Percentiles rank a stretch among this genome's conserved stretches.
Conservation (phyloP, 768 basidiomycete species). For the Pleurotus cornucopiae region DNA sequence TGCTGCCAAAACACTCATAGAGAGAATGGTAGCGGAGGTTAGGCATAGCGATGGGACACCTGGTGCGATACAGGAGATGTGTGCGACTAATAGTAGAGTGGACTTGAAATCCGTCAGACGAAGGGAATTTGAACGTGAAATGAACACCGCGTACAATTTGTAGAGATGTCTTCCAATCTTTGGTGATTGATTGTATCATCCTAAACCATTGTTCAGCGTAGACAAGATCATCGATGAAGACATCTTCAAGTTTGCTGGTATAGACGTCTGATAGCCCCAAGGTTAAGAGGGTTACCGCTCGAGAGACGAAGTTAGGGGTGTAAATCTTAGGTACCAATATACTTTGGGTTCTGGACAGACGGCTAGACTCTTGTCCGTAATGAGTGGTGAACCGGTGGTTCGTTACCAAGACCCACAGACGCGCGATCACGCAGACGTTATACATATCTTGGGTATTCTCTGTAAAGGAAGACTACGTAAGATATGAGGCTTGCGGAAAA, state of each 20-base stretch:
- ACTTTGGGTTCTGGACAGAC: conserved; percentile 48
- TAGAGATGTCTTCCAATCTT: conserved; percentile 45
- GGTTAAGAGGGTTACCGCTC: conserved; percentile 32
- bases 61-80: conserved; percentile 11
- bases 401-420: conserved; percentile 45
- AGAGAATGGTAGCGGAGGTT: conserved; percentile 29
- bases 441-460: conserved; percentile 37
- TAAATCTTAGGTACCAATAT: conserved; percentile 36
- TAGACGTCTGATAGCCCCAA: conserved; percentile 46
- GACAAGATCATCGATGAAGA: conserved; percentile 54
- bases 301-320: conserved; percentile 30
- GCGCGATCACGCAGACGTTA: conserved; percentile 40
- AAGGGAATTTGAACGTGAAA: too few species aligned
- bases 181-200: conserved; percentile 37
- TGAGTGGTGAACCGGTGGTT: conserved; percentile 51
- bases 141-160: conserved; percentile 29
- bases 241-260: conserved; percentile 33
- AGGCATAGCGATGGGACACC: neutral
- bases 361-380: conserved; percentile 51
- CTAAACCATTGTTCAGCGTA: conserved; percentile 51
- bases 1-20: conserved; percentile 31
- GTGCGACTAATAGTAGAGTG: conserved; percentile 5
- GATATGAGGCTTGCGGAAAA: neutral
- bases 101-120: too few species aligned
- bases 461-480: neutral